Conservation (phyloP, 1,284 basidiomycete genomes). For the Coniferiporia sulphurascens region DNA sequence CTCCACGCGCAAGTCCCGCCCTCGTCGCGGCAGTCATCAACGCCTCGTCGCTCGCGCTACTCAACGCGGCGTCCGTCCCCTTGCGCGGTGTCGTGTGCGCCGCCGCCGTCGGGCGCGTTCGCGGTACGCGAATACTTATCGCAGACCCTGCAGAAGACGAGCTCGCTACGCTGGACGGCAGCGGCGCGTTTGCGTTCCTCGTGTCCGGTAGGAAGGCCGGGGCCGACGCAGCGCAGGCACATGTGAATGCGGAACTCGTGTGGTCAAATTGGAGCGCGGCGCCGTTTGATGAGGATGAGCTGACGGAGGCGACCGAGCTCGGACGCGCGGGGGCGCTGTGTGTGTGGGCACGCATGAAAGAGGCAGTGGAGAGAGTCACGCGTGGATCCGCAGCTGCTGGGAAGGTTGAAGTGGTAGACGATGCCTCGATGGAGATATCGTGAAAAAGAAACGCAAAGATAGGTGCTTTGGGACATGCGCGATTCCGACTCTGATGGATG, state of each 20-base stretch:
- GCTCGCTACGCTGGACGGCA: conserved; percentile 31
- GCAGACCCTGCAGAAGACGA: conserved; percentile 53
- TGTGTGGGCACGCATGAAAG: conserved; percentile 47
- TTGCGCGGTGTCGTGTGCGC: conserved; percentile 69
- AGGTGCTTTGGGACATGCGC: background rate
- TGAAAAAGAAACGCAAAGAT: background rate
- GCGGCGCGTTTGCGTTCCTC: conserved; percentile 65
- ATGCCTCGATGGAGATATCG: conserved; percentile 15
- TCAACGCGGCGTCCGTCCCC: conserved; percentile 63
- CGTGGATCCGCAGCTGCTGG: background rate
- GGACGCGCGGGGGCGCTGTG: conserved; percentile 40
- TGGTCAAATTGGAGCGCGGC: conserved; percentile 53
- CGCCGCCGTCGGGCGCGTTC: conserved; percentile 45
- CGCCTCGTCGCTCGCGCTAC: conserved; percentile 56
- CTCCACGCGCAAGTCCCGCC: conserved; percentile 19
- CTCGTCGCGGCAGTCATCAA: conserved; percentile 62
- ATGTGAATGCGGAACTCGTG: conserved; percentile 31
- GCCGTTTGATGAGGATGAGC: conserved; percentile 37
- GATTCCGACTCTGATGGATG: background rate
- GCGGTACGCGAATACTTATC: conserved; percentile 30
- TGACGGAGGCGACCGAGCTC: conserved; percentile 40
- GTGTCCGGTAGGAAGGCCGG: conserved; percentile 37
- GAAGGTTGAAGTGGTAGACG: background rate
- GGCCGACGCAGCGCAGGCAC: conserved; percentile 14
- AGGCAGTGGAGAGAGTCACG: conserved; percentile 14